Evolutionary conservation across 257 asterid species (phyloP).

Genomic region (Nemophila menziesii): DNA sequence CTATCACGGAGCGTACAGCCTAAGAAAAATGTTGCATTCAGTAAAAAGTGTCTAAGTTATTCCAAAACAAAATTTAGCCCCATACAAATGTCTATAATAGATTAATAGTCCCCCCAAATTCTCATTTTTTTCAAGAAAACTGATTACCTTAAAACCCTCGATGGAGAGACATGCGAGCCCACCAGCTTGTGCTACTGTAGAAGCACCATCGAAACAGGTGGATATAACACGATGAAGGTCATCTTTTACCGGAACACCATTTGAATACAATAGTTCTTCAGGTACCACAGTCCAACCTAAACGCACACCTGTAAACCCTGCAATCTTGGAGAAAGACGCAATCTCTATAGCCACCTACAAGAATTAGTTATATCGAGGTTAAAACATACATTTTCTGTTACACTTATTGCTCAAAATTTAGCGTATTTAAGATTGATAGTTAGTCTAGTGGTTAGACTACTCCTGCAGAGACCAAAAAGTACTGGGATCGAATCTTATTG

Average conservation of each 20-base stretch:
- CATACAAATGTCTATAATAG: background rate
- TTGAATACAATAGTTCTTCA: constrained; percentile 50
- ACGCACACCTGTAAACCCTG: constrained; percentile 87
- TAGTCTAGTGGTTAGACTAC: too few species aligned
- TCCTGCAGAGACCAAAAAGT: too few species aligned
- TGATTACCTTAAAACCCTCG: constrained; percentile 62
- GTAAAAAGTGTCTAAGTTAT: background rate
- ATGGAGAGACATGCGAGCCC: constrained; percentile 66
- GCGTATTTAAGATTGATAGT: too few species aligned
- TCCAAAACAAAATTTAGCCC: background rate
- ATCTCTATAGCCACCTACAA: constrained; percentile 82
- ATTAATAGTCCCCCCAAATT: too few species aligned
- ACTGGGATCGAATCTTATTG: too few species aligned
- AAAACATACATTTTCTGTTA: background rate
- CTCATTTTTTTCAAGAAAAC: background rate
- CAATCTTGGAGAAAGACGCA: constrained; percentile 84
- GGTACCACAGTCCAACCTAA: constrained; percentile 96
- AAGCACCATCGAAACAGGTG: constrained; percentile 87
- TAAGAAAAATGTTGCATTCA: constrained; percentile 11
- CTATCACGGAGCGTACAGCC: constrained; percentile 39
- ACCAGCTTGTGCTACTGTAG: constrained; percentile 80
- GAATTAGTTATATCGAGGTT: background rate
- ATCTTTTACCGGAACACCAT: constrained; percentile 65
- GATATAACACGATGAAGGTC: constrained; percentile 65
- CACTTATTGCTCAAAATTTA: background rate